Evolutionary conservation across 768 basidiomycete genomes (phyloP).

Genomic region (Candolleomyces aberdarensis): DNA sequence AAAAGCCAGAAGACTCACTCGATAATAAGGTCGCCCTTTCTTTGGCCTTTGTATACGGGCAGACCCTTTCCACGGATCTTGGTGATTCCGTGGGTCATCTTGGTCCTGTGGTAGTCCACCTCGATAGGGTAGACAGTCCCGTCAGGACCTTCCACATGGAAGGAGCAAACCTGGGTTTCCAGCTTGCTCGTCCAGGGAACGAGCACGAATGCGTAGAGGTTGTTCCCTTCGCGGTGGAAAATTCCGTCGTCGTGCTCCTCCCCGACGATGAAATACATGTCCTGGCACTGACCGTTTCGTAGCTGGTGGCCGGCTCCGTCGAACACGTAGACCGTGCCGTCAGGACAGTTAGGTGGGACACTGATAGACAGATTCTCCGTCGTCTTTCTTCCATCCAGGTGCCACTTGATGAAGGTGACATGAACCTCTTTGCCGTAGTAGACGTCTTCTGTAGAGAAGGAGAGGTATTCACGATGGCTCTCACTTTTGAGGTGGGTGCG

Average conservation of each 20-base stretch:
- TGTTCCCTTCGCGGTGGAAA: neutral
- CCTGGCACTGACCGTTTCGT: no score
- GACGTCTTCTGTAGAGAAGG: no score
- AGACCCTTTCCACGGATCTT: neutral
- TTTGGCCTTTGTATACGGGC: neutral
- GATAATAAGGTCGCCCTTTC: neutral
- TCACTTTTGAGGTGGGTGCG: no score
- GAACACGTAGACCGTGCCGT: no score
- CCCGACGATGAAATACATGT: no score
- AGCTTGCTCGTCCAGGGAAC: neutral
- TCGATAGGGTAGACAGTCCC: neutral
- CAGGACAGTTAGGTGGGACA: no score
- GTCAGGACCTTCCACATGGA: neutral
- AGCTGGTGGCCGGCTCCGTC: no score
- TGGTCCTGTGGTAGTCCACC: neutral
- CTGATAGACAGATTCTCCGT: no score
- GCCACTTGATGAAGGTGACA: no score
- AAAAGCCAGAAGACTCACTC: neutral
- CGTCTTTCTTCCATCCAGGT: no score
- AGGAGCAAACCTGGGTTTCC: neutral
- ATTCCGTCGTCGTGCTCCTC: neutral
- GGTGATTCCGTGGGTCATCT: neutral
- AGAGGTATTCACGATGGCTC: no score
- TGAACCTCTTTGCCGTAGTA: no score
- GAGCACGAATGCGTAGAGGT: neutral